Evolutionary conservation across 768 basidiomycete species (phyloP).

Genomic region (Lactarius psammicola): DNA sequence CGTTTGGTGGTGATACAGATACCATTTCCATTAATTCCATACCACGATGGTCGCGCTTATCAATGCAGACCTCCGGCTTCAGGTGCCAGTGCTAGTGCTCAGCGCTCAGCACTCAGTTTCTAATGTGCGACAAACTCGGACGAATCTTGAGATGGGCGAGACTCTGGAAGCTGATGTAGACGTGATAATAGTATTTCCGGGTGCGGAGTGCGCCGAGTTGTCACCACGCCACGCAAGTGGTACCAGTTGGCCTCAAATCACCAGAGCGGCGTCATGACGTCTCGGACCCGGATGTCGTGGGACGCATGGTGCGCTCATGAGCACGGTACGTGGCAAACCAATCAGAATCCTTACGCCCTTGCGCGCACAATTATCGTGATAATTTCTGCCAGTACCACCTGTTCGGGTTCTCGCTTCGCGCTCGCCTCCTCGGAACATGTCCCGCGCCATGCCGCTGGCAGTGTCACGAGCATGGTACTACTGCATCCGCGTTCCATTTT

Average conservation of each 20-base stretch:
- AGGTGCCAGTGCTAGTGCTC: neutral
- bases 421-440: neutral
- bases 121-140: neutral
- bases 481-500: neutral
- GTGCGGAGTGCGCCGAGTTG: neutral
- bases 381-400: neutral
- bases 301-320: neutral
- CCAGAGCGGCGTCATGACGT: neutral
- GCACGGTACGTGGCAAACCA: neutral
- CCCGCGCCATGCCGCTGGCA: neutral
- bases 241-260: neutral
- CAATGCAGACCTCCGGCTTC: neutral
- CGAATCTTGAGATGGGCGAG: neutral
- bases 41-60: neutral
- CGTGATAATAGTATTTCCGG: neutral
- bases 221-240: neutral
- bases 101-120: neutral
- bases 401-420: neutral
- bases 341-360: neutral
- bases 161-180: slow-evolving; percentile 1
- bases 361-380: neutral
- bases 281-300: neutral
- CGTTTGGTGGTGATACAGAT: neutral
- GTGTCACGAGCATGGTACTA: neutral
- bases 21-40: neutral